Evolutionary conservation across 305 asterid species (phyloP), one percentile per base, ranked within the genome.

Genomic region (Plantago rigida): DNA sequence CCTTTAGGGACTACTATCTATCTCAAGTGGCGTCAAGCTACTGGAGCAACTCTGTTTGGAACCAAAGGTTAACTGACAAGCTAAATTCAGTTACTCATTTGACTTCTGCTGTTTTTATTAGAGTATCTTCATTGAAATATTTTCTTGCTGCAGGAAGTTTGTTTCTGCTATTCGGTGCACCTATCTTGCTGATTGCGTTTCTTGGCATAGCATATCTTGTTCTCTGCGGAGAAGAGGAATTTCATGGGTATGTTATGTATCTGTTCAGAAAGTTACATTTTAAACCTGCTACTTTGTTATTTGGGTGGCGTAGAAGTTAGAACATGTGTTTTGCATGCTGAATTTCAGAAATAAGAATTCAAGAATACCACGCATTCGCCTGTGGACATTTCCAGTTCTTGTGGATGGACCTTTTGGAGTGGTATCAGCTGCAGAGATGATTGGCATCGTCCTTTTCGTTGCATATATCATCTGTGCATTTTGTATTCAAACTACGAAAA

Each of bases 371-470:
- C 71, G 74, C 12, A 66, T 86, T 47, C 80, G 89, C n/a, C 52
- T 89, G 61, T 86, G 95, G 97, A 89, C 97, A 19, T 81, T 89
- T 51, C 97, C 97, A 2, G 83, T 89, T 56, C 61, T 86, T 15
- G 88, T 84, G 54, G 83, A 84, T 24, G 97, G 95, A 13, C 89
- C 95, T 9, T 89, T 89, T 29, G 97, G 97, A 24, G 97, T 86
- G 31, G 88, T 86, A 31, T 79, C 97, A n/a, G 97, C 97, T 4
- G 89, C 86, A 41, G 97, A 89, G 74, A 67, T 81, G 61, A 77
- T 86, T 65, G 95, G 92, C 39, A 81, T 89, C 29, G 39, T 75
- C 13, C 39, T 84, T 54, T 81, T 86, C 44, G 6, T 69, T 5
- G 50, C 65, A 22, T 89, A 79, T 67, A 54, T 83, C 24, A 55